These are phyloP conservation scores for Mesotaenium endlicherianum DNA, from an alignment of 139 green algal species.

Conservation along the genomic window DNA sequence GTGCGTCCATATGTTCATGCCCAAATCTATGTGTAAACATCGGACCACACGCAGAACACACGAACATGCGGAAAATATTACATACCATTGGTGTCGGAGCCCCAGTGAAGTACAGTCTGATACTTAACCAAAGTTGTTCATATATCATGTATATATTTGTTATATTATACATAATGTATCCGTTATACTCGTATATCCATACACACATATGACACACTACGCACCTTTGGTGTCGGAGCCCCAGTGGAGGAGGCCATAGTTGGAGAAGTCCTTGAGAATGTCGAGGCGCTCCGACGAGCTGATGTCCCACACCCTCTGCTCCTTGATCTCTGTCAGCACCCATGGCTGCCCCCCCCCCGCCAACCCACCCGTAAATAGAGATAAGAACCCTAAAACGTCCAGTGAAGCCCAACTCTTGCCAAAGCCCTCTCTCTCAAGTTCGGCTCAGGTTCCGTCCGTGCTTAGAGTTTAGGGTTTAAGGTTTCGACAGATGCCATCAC, in stretches of 20 bases:
- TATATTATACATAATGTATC: too few species aligned
- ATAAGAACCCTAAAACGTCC: neutral
- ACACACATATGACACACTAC: neutral
- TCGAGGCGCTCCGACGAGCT: constrained; percentile 83
- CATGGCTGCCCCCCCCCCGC: constrained; percentile 67
- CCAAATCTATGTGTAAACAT: too few species aligned
- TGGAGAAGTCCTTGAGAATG: constrained; percentile 73
- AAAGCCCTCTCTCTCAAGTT: neutral
- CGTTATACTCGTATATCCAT: too few species aligned
- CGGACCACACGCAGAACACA: too few species aligned
- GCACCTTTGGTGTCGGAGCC: constrained; percentile 70
- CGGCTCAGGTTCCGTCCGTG: neutral
- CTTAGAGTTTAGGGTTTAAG: too few species aligned
- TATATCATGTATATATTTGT: too few species aligned
- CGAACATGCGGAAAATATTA: too few species aligned
- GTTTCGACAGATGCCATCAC: too few species aligned
- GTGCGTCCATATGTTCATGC: too few species aligned
- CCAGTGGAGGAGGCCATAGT: constrained; percentile 89
- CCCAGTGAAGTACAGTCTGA: constrained; percentile 98
- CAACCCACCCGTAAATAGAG: neutral
- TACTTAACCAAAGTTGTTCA: too few species aligned
- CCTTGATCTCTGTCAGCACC: constrained; percentile 95
- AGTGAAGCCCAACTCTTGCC: neutral
- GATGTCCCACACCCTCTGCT: constrained; percentile 96
- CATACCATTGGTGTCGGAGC: constrained; percentile 68